These are phyloP conservation scores for Venturiaceae sp. DNA, from an alignment of 2,329 filamentous ascomycete species.

Conservation along the genomic window DNA sequence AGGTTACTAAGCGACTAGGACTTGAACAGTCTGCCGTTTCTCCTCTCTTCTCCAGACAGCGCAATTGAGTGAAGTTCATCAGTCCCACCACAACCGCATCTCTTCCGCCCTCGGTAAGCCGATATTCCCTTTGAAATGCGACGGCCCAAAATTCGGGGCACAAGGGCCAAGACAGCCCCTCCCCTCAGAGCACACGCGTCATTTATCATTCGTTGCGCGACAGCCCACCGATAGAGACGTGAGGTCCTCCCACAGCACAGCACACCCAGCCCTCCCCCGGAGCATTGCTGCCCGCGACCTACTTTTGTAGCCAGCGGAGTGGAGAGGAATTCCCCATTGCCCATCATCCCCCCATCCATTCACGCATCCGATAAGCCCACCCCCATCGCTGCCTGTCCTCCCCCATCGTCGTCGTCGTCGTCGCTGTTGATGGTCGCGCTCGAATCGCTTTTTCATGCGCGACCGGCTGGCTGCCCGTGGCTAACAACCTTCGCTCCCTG, in stretches of 20 bases:
- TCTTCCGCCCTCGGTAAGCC: background rate
- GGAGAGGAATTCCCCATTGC: too few relatives aligned
- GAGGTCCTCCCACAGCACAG: background rate
- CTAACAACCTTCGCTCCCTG: background rate
- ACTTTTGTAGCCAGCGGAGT: background rate
- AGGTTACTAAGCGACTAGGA: too few relatives aligned
- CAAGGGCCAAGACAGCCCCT: background rate
- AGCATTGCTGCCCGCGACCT: background rate
- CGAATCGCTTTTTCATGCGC: background rate
- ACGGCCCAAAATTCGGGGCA: background rate
- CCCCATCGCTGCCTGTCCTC: background rate
- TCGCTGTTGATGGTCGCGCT: background rate
- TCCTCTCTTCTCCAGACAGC: background rate
- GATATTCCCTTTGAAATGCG: background rate
- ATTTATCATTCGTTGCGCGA: constrained; percentile 1
- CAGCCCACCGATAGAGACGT: background rate
- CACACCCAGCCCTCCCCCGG: background rate
- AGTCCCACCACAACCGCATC: background rate
- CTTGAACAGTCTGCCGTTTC: background rate
- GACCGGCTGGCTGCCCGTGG: background rate
- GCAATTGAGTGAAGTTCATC: background rate
- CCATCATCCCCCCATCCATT: background rate
- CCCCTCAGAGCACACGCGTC: background rate
- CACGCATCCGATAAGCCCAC: background rate
- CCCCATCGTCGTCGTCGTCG: background rate